Evolutionary conservation across 2,329 filamentous ascomycete genomes (phyloP).

Genomic region (Cordyceps tenuipes): DNA sequence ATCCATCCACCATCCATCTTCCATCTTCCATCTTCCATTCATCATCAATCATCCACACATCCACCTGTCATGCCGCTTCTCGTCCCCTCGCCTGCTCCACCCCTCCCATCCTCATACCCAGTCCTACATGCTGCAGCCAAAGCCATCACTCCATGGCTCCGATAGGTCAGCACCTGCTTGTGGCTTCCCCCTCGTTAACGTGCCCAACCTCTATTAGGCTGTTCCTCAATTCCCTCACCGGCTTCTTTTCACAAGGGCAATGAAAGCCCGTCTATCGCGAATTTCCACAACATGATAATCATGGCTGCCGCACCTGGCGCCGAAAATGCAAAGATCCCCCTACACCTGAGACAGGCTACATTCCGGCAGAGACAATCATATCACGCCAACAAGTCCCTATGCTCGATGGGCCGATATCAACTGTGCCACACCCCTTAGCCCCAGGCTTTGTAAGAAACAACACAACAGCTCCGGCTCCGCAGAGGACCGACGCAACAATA

Average conservation of each 20-base stretch:
- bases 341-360: background rate
- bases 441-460: background rate
- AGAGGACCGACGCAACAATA: background rate
- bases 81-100: background rate
- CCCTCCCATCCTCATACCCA: background rate
- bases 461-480: background rate
- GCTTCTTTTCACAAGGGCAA: background rate
- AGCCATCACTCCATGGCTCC: background rate
- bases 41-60: background rate
- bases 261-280: background rate
- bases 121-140: background rate
- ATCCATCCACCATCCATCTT: background rate
- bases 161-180: background rate
- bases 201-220: background rate
- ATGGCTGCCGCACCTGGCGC: background rate
- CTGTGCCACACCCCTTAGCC: background rate
- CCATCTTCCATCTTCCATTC: background rate
- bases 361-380: background rate
- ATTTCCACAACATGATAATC: too few relatives aligned
- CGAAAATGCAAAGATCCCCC: background rate
- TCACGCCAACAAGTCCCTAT: background rate
- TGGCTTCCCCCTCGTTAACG: background rate
- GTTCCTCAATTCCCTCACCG: background rate
- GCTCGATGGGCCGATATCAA: background rate
- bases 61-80: background rate